These are phyloP conservation scores for Grigorovia humatica DNA, from an alignment of 805 yeast species.

Conservation along the genomic window DNA sequence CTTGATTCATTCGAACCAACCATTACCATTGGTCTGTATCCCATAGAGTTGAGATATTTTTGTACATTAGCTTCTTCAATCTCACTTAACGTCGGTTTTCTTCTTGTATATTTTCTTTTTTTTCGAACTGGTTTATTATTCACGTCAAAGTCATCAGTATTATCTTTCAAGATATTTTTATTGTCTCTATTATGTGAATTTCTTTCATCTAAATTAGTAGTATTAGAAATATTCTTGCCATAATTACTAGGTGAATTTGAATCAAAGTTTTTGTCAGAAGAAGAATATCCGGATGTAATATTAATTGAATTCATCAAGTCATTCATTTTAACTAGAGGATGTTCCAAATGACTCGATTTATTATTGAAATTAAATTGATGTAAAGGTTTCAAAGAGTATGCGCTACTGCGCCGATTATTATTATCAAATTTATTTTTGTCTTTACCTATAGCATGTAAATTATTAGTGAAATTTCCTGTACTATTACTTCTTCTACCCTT, in stretches of 20 bases:
- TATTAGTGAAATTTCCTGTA: background rate
- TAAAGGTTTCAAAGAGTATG: background rate
- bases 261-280: background rate
- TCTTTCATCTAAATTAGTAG: background rate
- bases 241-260: background rate
- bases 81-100: background rate
- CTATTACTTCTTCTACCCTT: background rate
- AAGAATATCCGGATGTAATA: too few species aligned
- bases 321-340: background rate
- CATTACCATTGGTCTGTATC: background rate
- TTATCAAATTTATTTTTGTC: background rate
- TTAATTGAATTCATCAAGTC: background rate
- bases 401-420: background rate
- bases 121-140: background rate
- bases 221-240: background rate
- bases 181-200: background rate
- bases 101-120: background rate
- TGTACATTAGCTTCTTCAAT: background rate
- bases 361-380: background rate
- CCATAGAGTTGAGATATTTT: background rate
- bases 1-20: background rate
- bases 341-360: background rate
- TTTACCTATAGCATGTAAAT: background rate
- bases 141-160: background rate
- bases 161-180: background rate